A percentile compares a stretch with the other conserved stretches of the same genome.
These are phyloP conservation scores for Penicillium canescens DNA, from an alignment of 495 filamentous ascomycete species.

Conservation along the genomic window DNA sequence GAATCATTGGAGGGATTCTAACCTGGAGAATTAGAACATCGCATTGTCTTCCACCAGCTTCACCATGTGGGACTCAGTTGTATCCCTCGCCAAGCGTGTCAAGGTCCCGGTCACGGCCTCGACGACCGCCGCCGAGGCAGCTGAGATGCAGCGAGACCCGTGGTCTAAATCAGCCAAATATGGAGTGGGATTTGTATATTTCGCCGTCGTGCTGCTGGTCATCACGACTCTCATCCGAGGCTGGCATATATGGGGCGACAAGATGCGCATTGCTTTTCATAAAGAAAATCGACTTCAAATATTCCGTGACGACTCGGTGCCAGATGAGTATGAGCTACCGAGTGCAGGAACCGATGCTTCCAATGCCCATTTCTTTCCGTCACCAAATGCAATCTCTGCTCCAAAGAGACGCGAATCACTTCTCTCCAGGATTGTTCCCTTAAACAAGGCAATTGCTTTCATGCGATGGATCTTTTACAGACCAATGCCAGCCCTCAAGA, in stretches of 20 bases:
- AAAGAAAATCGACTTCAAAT: constrained; percentile 66
- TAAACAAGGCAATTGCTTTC: constrained; percentile 75
- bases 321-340: constrained; percentile 66
- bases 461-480: constrained; percentile 86
- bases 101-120: constrained; percentile 68
- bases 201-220: constrained; percentile 69
- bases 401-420: constrained; percentile 61
- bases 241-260: constrained; percentile 86
- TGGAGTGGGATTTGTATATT: constrained; percentile 84
- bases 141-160: constrained; percentile 75
- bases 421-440: constrained; percentile 63
- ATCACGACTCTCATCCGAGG: constrained; percentile 63
- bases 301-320: constrained; percentile 54
- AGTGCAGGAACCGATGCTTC: constrained; percentile 67
- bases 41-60: background rate
- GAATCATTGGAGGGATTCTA: background rate
- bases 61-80: constrained; percentile 18
- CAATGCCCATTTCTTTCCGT: constrained; percentile 71
- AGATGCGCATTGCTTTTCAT: constrained; percentile 78
- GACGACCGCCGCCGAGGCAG: constrained; percentile 67
- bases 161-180: constrained; percentile 84
- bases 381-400: constrained; percentile 46
- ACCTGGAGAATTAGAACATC: background rate
- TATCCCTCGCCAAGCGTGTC: constrained; percentile 68
- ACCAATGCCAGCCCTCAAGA: constrained; percentile 68